Evolutionary conservation across 2,329 filamentous ascomycete genomes (phyloP).

Genomic region (Eurotiales sp.): DNA sequence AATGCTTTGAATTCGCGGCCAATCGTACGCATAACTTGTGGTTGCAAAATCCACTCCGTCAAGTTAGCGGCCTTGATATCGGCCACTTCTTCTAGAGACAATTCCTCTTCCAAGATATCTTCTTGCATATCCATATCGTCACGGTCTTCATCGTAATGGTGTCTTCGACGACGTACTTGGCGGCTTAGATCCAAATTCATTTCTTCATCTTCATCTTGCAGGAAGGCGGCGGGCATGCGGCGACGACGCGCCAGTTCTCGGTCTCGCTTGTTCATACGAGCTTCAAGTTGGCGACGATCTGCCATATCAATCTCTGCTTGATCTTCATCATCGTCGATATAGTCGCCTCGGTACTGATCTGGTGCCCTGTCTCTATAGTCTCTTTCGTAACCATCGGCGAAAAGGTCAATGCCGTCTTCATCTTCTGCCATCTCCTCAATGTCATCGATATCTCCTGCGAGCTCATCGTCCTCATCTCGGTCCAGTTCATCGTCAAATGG

Average conservation of each 20-base stretch:
- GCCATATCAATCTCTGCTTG: constrained; percentile 60
- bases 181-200: constrained; percentile 78
- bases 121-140: constrained; percentile 85
- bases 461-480: constrained; percentile 53
- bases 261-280: constrained; percentile 60
- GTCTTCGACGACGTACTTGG: constrained; percentile 78
- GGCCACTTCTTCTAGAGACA: constrained; percentile 83
- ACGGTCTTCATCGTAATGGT: constrained; percentile 89
- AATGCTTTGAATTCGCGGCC: constrained; percentile 97
- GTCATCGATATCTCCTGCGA: constrained; percentile 63
- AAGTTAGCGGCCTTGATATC: constrained; percentile 92
- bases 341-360: constrained; percentile 54
- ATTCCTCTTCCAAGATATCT: constrained; percentile 92
- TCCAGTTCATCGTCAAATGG: constrained; percentile 48
- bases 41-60: constrained; percentile 91
- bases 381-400: constrained; percentile 63
- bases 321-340: constrained; percentile 63
- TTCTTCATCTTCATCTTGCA: constrained; percentile 76
- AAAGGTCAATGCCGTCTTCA: constrained; percentile 66
- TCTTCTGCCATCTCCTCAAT: constrained; percentile 67
- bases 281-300: constrained; percentile 58
- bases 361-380: constrained; percentile 50
- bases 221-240: constrained; percentile 59
- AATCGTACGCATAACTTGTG: constrained; percentile 86
- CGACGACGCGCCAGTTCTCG: constrained; percentile 57